Conservation (phyloP, 73 alveolate species). For the Tetrahymena thermophila region DNA sequence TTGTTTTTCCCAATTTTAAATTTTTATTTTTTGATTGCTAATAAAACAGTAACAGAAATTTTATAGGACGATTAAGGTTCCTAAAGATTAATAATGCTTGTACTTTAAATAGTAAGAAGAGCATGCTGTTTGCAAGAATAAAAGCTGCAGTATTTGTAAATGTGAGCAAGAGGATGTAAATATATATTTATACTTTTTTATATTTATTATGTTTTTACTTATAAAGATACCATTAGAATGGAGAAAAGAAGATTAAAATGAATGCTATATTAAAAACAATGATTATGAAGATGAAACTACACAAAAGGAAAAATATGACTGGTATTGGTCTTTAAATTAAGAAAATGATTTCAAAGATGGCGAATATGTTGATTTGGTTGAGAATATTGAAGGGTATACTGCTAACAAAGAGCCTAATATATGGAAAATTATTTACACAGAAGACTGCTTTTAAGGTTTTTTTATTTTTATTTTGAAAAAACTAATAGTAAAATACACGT, state of each 20-base stretch:
- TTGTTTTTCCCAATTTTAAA: no score
- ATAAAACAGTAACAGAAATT: not conserved
- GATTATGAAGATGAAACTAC: not conserved
- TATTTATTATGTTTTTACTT: not conserved
- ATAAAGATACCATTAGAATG: not conserved
- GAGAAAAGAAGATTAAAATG: slow-evolving; percentile 1
- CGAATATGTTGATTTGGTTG: not conserved
- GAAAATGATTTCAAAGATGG: not conserved
- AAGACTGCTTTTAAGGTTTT: not conserved
- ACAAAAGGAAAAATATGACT: not conserved
- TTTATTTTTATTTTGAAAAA: not conserved
- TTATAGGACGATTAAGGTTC: not conserved
- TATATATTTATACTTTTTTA: not conserved
- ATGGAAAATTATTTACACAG: not conserved
- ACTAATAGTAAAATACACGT: not conserved
- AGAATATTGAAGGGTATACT: not conserved
- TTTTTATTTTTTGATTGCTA: no score
- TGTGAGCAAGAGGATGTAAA: not conserved
- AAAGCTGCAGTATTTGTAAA: not conserved
- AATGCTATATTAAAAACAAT: not conserved
- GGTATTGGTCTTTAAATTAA: not conserved
- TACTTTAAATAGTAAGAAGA: not conserved
- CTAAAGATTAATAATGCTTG: not conserved
- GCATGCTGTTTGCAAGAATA: not conserved
- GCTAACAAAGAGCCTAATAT: not conserved